Conservation (phyloP, 371 early-diverging fungal species). For the Synchytrium microbalum region DNA sequence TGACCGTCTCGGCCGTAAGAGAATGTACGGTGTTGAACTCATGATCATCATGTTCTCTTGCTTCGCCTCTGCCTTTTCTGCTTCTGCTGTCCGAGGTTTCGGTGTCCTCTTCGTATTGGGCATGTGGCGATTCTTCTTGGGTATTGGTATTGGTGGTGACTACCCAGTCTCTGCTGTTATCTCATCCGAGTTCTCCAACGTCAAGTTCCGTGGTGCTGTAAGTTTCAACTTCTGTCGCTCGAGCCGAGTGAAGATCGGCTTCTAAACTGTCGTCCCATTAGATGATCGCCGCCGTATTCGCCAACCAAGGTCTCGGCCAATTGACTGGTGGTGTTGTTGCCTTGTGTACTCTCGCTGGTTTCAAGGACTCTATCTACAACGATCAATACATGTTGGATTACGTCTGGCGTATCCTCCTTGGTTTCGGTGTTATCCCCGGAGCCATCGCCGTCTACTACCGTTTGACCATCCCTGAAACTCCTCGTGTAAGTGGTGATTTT, state of each 20-base stretch:
- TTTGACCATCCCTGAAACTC: constrained; percentile 86
- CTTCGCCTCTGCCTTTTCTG: constrained; percentile 57
- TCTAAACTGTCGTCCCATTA: too few species aligned
- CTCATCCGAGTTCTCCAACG: constrained; percentile 76
- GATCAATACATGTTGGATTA: constrained; percentile 53
- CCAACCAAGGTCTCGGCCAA: constrained; percentile 89
- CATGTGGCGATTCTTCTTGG: constrained; percentile 75
- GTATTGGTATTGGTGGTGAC: constrained; percentile 74
- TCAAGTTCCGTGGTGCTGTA: constrained; percentile 65
- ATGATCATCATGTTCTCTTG: background rate
- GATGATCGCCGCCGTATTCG: constrained; percentile 86
- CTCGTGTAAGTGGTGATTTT: constrained; percentile 76
- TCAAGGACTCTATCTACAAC: constrained; percentile 51
- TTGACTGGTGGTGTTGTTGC: constrained; percentile 67
- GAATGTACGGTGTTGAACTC: background rate
- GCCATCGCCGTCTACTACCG: constrained; percentile 76
- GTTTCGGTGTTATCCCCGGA: constrained; percentile 77
- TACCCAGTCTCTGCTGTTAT: constrained; percentile 75
- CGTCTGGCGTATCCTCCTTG: constrained; percentile 71
- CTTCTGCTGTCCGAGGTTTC: constrained; percentile 56
- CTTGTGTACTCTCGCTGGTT: constrained; percentile 55
- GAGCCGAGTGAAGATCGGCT: too few species aligned
- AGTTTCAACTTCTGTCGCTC: too few species aligned
- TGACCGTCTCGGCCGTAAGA: background rate
- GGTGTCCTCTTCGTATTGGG: constrained; percentile 62